These are phyloP conservation scores for Dillenia turbinata DNA, from an alignment of 164 flowering plant genomes.

Conservation along the genomic window DNA sequence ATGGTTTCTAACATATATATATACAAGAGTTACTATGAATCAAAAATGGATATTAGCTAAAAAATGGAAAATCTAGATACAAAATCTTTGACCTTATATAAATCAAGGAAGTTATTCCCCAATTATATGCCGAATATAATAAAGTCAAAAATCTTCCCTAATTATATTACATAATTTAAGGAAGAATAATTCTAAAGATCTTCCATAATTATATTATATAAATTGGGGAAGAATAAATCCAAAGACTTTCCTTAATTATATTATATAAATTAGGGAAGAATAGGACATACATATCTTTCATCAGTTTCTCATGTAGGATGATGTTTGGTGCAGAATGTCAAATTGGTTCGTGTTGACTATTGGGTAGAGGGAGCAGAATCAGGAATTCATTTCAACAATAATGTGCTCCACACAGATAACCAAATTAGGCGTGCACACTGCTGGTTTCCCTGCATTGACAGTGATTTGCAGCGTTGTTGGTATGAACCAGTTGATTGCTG, in stretches of 20 bases:
- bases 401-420: conserved; percentile 73
- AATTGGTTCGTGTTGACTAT: conserved; percentile 68
- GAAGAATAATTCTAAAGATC: no score
- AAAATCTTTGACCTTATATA: no score
- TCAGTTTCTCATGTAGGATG: conserved; percentile 47
- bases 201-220: no score
- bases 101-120: no score
- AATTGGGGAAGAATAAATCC: no score
- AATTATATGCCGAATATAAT: no score
- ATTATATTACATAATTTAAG: no score
- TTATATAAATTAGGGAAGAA: neutral
- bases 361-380: conserved; percentile 87
- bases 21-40: no score
- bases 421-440: conserved; percentile 92
- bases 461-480: conserved; percentile 73
- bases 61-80: no score
- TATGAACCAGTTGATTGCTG: conserved; percentile 16
- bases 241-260: neutral
- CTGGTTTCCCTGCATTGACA: conserved; percentile 97
- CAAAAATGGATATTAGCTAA: no score
- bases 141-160: no score
- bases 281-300: neutral
- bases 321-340: conserved; percentile 84
- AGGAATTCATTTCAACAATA: conserved; percentile 69
- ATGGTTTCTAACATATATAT: no score